A percentile compares a stretch with the other conserved stretches of the same genome.
Conservation (phyloP, 495 filamentous ascomycete species). For the Xylaria cubensis region DNA sequence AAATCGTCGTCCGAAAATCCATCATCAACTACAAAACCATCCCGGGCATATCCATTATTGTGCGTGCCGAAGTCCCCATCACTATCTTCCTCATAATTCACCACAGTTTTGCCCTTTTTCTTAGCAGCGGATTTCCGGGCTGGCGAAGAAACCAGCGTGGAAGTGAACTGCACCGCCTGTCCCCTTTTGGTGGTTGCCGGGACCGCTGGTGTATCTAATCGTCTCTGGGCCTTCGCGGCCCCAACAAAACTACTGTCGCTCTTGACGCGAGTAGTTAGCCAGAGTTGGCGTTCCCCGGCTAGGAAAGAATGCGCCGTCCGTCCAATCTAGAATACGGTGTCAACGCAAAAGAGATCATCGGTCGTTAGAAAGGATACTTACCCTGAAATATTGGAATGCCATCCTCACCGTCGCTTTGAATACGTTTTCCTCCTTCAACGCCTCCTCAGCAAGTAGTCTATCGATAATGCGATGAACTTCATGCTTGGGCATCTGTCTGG, state of each 20-base stretch:
- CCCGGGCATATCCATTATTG: constrained; percentile 54
- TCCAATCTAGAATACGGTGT: constrained; percentile 51
- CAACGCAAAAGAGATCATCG: constrained; percentile 57
- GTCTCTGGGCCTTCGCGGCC: constrained; percentile 25
- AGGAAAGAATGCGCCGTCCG: constrained; percentile 39
- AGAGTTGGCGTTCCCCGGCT: constrained; percentile 36
- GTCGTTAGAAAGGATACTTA: constrained; percentile 57
- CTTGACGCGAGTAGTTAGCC: constrained; percentile 44
- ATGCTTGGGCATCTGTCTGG: constrained; percentile 52
- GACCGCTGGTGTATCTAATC: constrained; percentile 32
- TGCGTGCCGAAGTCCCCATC: constrained; percentile 46
- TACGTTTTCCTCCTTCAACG: constrained; percentile 56
- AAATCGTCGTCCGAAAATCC: constrained; percentile 61
- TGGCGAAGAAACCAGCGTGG: constrained; percentile 89
- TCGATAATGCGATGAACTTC: constrained; percentile 59
- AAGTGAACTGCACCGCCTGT: constrained; percentile 46
- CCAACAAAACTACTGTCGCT: constrained; percentile 35
- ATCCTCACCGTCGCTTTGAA: constrained; percentile 43
- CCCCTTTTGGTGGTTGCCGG: constrained; percentile 42
- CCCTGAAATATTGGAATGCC: constrained; percentile 48
- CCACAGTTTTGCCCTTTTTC: constrained; percentile 55
- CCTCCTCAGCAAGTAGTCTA: constrained; percentile 47
- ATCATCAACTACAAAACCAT: constrained; percentile 61
- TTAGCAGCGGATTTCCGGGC: constrained; percentile 50
- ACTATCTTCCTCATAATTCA: constrained; percentile 42